Evolutionary conservation across 352 stramenopile genomes (phyloP), one percentile per base, ranked within the genome.

Genomic region (Pythium sp.): DNA sequence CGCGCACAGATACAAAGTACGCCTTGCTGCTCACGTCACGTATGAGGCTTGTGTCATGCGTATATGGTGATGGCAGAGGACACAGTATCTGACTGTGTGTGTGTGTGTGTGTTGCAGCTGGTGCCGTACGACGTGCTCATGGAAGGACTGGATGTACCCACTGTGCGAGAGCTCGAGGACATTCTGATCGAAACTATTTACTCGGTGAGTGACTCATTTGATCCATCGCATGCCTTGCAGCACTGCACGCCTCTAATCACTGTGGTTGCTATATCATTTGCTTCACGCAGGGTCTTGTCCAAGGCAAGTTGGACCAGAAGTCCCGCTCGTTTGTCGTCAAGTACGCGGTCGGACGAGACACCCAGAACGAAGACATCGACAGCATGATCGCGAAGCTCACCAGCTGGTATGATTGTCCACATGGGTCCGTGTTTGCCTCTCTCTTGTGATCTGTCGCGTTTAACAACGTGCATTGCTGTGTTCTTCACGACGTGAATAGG

Each of bases 131-230:
- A 79, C 20, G 86, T 76, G 61, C 70, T 98, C 49, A 85, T 94
- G 76, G 75, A 82, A 56, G 82, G 82, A 43, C 72, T 98, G 38
- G 86, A 84, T 57, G 81, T 98, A 28, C 62, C 79, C 24, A 89
- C 84, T 22, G 80, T 97, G 22, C 87, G 92, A 41, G 88, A 97
- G 38, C 82, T 98, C 22, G 93, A 98, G 79, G 93, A 98, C 72
- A 83, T 98, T 38, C 81, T 98, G 28, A 97, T 98, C 60, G 91
- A 98, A 49, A 92, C 89, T 26, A 97, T 98, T 49, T 98, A 98
- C 76, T 94, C 89, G 14, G 92, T 96, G 80, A 12, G 55, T 51
- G 63, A n/a, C 9, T 3, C 5, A 34, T 26, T 12, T 57, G n/a
- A 46, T 12, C 5, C 30, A 3, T 5, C 30, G 30, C 30, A 32